Base-by-base conservation (phyloP, 202 grass and related monocot species). In the Schoenoplectus tabernaemontani region DNA sequence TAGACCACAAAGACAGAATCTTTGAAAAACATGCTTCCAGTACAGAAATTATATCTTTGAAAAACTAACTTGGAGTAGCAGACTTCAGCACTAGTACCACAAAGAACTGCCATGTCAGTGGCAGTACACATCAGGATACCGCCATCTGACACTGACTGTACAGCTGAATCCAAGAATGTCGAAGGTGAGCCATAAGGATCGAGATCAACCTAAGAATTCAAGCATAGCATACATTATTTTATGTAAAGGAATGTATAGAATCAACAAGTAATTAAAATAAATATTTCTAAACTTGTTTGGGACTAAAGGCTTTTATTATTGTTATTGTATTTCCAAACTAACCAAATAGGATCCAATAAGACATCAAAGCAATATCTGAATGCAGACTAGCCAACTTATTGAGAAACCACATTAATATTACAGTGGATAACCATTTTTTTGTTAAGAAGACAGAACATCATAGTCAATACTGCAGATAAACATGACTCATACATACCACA, bases 51-150 rank as follows among this genome's bases (percentile, higher is more conserved):
- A 77, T 63, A 9, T 33, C 32, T 63, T 63, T 63, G 30, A 56
- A 15, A 54, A 62, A 11, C 91, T 64, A 81, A 98, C 91, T 98
- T 98, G 78, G 95, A 86, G 85, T 94, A 89, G 79, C 95, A 98
- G 82, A 94, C 91, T 83, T 92, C 89, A 71, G 84, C 89, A 86
- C 91, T 98, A 59, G 85, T 82, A 24, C 95, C 89, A 87, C 95
- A 98, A 6, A 98, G 86, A 74, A 98, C 95, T 42, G 95, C 91
- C 91, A 98, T 84, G 85, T 94, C 91, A 83, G 95, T 98, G 81
- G 95, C 91, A 47, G 91, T 94, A 51, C 95, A 98, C 91, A 98
- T 92, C 64, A 98, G 78, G 32, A 98, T 56, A 16, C 95, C 95
- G 22, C 95, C 95, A 83, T 98, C 91, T 58, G 88, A 86, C 85